Conservation (phyloP, 2,329 filamentous ascomycete genomes). For the Arthrinium phaeospermum region DNA sequence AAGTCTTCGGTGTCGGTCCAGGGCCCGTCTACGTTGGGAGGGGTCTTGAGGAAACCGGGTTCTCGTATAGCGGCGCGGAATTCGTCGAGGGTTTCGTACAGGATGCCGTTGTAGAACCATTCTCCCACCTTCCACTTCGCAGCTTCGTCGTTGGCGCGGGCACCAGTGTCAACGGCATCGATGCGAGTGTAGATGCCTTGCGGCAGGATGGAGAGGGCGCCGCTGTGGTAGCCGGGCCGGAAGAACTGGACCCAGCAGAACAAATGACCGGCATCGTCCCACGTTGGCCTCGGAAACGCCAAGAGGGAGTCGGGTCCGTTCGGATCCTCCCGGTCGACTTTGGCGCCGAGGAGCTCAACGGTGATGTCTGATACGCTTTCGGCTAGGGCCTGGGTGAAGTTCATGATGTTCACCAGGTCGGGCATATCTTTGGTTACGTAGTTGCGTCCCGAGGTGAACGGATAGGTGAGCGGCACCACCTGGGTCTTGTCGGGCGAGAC, state of each 20-base stretch:
- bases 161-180: too few relatives aligned
- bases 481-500: constrained; percentile 33
- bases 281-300: constrained; percentile 45
- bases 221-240: constrained; percentile 44
- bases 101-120: constrained; percentile 48
- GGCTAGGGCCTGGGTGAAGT: constrained; percentile 44
- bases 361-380: constrained; percentile 46
- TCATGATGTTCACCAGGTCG: constrained; percentile 44
- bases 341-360: constrained; percentile 49
- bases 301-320: constrained; percentile 43
- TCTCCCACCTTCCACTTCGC: constrained; percentile 45
- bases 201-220: constrained; percentile 50
- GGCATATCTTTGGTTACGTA: constrained; percentile 45
- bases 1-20: constrained; percentile 44
- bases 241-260: constrained; percentile 55
- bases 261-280: constrained; percentile 46
- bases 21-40: constrained; percentile 46
- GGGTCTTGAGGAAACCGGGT: constrained; percentile 48
- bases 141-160: too few relatives aligned
- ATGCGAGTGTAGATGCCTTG: constrained; percentile 49
- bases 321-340: constrained; percentile 44
- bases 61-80: constrained; percentile 43
- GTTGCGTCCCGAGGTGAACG: constrained; percentile 46
- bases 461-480: constrained; percentile 44
- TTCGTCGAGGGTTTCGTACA: constrained; percentile 45